These are phyloP conservation scores for Tolypocladium album DNA, from an alignment of 2,329 filamentous ascomycete genomes.

Conservation along the genomic window DNA sequence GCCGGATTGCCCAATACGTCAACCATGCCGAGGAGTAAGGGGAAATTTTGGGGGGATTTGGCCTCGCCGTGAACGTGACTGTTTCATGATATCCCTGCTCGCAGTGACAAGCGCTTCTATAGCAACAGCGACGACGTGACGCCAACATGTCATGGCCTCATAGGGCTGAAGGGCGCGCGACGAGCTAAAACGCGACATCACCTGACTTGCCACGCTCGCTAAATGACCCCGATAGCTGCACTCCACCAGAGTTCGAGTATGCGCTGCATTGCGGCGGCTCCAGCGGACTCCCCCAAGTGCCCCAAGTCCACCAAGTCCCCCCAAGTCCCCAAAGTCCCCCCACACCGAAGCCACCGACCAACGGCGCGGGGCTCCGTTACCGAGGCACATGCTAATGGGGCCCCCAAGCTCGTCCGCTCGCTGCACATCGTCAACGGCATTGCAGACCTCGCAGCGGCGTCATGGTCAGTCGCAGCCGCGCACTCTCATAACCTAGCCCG, in stretches of 20 bases:
- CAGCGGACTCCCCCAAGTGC: not conserved
- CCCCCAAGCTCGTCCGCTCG: not conserved
- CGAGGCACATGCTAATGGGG: slow-evolving; percentile 23
- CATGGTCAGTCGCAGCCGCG: not conserved
- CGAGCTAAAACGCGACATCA: slow-evolving; percentile 13
- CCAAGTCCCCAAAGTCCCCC: too few relatives aligned
- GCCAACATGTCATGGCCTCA: not conserved
- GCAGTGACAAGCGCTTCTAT: not conserved
- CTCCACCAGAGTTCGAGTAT: not conserved
- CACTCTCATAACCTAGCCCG: not conserved
- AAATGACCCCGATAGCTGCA: slow-evolving; percentile 7
- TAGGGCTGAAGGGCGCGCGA: not conserved
- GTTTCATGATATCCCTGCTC: not conserved
- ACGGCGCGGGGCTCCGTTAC: slow-evolving; percentile 3
- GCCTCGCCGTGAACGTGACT: not conserved
- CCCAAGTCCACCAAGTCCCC: too few relatives aligned
- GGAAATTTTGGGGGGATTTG: too few relatives aligned
- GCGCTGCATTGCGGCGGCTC: not conserved
- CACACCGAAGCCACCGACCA: slow-evolving; percentile 2
- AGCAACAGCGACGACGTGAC: not conserved
- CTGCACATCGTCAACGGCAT: not conserved
- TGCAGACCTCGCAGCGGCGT: not conserved
- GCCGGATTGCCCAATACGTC: not conserved
- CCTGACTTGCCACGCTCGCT: slow-evolving; percentile 9
- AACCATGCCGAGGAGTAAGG: not conserved